Evolutionary conservation across 441 rosid species (phyloP), one percentile per base, ranked within the genome.

Genomic region (Populus hybrid): DNA sequence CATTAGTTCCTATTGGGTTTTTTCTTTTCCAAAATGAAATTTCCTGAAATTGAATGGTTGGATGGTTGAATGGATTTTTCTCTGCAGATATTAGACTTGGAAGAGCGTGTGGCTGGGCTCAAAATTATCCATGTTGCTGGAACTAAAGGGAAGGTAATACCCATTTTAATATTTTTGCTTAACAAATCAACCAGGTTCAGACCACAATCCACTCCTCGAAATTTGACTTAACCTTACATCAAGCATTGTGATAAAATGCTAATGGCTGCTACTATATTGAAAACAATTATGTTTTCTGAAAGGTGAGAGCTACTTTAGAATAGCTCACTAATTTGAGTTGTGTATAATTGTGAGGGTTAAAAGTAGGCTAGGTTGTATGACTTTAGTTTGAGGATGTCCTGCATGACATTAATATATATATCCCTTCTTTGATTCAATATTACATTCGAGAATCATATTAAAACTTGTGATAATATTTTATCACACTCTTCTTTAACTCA

Each of bases 81-180:
- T 74, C 26, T 3, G 23, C 78, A 89, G 90, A 86, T 87, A 64
- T 80, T 89, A 10, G 88, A 83, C 69, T 80, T 89, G 85, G 90
- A 89, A 83, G 88, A 87, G 31, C 80, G 69, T 29, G 68, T 86
- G 45, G 72, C 61, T 63, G 76, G 72, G 71, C 85, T 90, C 66
- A 91, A 87, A 79, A 85, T 94, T 82, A 90, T 94, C 83, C 98
- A 94, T 85, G 93, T 94, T 69, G 95, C 97, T 71, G 98, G 98
- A 79, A 94, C 98, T 5, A 93, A 94, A 82, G 98, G 98, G 77
- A 94, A 94, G 94, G 98, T 93, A 82, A 23, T 40, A 70, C 69
- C 10, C 73, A 7, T 75, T 78, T 73, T 59, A 45, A 71, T 64
- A 40, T 76, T 65, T 75, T 71, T 71, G 24, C 24, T 14, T 73